These are phyloP conservation scores for Ascochyta viciae-villosae DNA, from an alignment of 2,329 filamentous ascomycete species.

Conservation along the genomic window DNA sequence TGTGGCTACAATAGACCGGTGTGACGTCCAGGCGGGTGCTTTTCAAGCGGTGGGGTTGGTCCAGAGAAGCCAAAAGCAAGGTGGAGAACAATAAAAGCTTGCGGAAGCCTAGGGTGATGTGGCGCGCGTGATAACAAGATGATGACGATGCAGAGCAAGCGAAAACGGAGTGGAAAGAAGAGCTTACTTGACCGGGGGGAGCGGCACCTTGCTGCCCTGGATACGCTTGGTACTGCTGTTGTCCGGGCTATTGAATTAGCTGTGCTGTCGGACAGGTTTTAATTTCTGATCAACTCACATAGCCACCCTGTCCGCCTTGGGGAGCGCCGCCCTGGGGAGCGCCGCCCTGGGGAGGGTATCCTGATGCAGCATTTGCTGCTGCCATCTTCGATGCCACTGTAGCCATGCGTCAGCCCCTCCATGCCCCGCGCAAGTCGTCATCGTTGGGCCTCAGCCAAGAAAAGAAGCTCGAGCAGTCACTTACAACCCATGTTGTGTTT, in stretches of 20 bases:
- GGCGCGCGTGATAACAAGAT: slow-evolving; percentile 26
- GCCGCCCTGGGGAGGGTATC: slow-evolving; percentile 44
- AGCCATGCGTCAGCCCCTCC: slow-evolving; percentile 37
- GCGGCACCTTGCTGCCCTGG: slow-evolving; percentile 58
- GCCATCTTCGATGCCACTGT: slow-evolving; percentile 58
- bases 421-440: slow-evolving; percentile 19
- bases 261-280: slow-evolving; percentile 21
- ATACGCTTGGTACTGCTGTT: slow-evolving; percentile 64
- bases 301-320: slow-evolving; percentile 48
- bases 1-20: slow-evolving; percentile 27
- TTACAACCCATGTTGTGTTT: slow-evolving; percentile 18
- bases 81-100: slow-evolving; percentile 24
- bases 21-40: slow-evolving; percentile 18
- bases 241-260: slow-evolving; percentile 50
- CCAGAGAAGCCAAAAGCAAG: slow-evolving; percentile 43
- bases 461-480: slow-evolving; percentile 3
- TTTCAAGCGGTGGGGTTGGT: slow-evolving; percentile 16
- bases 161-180: slow-evolving; percentile 29
- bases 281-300: slow-evolving; percentile 56
- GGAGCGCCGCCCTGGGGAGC: slow-evolving; percentile 26
- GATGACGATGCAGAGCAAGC: slow-evolving; percentile 45
- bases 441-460: slow-evolving; percentile 22
- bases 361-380: slow-evolving; percentile 48
- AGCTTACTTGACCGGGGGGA: slow-evolving; percentile 46
- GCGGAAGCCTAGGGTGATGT: slow-evolving; percentile 28